Percentiles rank a stretch among this genome's conserved stretches.
Evolutionary conservation across 2,329 filamentous ascomycete species (phyloP).

Genomic region (Lecanicillium sp.): DNA sequence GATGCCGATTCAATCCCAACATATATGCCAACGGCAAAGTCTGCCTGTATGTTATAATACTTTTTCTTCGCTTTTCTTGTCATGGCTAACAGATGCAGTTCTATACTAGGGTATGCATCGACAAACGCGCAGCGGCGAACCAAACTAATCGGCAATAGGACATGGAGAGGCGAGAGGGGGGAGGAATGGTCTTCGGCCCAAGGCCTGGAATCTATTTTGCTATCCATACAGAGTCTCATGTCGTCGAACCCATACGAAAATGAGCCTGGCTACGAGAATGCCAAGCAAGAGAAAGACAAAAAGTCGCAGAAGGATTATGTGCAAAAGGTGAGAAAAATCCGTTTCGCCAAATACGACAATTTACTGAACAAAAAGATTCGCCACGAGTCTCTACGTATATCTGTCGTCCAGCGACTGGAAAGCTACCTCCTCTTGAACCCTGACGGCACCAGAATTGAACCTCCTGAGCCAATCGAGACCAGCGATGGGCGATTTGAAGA

Average conservation of each 20-base stretch:
- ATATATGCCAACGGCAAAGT: conserved; percentile 91
- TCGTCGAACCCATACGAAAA: conserved; percentile 92
- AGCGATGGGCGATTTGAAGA: conserved; percentile 42
- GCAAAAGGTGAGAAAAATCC: conserved; percentile 58
- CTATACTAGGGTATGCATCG: conserved; percentile 68
- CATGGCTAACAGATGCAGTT: conserved; percentile 47
- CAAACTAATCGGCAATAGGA: conserved; percentile 46
- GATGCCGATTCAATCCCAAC: conserved; percentile 91
- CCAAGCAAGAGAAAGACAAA: conserved; percentile 62
- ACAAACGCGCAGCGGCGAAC: not conserved
- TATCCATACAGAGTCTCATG: conserved; percentile 96
- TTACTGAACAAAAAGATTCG: conserved; percentile 56
- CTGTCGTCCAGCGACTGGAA: conserved; percentile 81
- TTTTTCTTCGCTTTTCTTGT: not conserved
- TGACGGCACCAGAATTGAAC: conserved; percentile 36
- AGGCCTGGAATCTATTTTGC: conserved; percentile 85
- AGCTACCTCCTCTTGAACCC: conserved; percentile 62
- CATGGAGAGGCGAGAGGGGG: conserved; percentile 83
- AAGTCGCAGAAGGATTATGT: conserved; percentile 69
- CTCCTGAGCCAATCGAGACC: conserved; percentile 24
- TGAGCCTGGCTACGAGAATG: conserved; percentile 85
- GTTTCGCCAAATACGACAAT: not conserved
- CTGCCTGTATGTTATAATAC: conserved; percentile 63
- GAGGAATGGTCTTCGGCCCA: conserved; percentile 97
- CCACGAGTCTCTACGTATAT: conserved; percentile 82